Evolutionary conservation across 1,284 basidiomycete species (phyloP).

Genomic region (Waitea zeae): DNA sequence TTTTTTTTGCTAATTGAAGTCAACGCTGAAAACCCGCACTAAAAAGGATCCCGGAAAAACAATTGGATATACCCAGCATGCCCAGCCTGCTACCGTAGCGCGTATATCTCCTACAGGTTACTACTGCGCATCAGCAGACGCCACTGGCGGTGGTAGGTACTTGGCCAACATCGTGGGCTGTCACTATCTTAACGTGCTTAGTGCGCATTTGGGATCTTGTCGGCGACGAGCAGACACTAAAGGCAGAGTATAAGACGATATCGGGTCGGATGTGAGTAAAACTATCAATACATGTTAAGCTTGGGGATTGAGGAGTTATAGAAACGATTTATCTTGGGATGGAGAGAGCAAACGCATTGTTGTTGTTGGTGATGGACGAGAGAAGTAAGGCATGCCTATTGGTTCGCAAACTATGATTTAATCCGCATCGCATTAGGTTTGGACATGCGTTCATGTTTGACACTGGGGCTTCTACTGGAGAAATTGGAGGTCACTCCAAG

Average conservation of each 20-base stretch:
- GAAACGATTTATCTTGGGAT: conserved; percentile 94
- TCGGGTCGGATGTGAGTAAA: conserved; percentile 64
- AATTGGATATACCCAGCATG: conserved; percentile 62
- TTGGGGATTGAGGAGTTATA: conserved; percentile 12
- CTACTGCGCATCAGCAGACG: conserved; percentile 87
- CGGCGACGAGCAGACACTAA: conserved; percentile 74
- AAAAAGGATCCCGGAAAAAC: conserved; percentile 46
- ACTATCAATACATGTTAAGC: background rate
- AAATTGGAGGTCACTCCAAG: conserved; percentile 88
- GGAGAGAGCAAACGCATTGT: conserved; percentile 93
- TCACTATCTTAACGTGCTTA: conserved; percentile 11
- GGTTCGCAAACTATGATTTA: background rate
- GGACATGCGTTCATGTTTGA: conserved; percentile 82
- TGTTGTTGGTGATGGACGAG: conserved; percentile 89
- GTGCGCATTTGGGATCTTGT: conserved; percentile 91
- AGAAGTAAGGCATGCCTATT: conserved; percentile 37
- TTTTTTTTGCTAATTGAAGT: too few relatives aligned
- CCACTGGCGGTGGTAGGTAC: conserved; percentile 42
- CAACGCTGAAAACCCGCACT: too few relatives aligned
- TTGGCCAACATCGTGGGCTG: background rate
- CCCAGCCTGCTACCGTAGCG: conserved; percentile 77
- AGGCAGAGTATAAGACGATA: conserved; percentile 73
- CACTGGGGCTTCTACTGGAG: conserved; percentile 81
- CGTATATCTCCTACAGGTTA: conserved; percentile 88
- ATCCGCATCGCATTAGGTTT: conserved; percentile 29